A percentile compares a stretch with the other conserved stretches of the same genome.
Evolutionary conservation across 1,284 basidiomycete genomes (phyloP).

Genomic region (Malassezia sympodialis): DNA sequence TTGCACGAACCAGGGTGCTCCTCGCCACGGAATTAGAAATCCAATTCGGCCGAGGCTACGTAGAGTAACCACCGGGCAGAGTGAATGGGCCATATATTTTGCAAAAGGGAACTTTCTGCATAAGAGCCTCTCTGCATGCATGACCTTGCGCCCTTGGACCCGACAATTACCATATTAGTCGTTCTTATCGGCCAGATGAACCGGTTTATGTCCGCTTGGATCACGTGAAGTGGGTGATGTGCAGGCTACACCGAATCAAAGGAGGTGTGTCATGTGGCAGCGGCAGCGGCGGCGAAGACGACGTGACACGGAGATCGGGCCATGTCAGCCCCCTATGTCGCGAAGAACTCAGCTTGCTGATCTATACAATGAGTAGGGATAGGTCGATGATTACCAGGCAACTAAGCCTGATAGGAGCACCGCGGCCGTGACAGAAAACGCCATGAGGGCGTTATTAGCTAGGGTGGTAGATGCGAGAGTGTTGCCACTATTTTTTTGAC

Average conservation of each 20-base stretch:
- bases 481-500: neutral
- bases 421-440: neutral
- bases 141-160: neutral
- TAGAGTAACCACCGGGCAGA: neutral
- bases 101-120: neutral
- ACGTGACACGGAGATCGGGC: neutral
- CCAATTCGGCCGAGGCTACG: neutral
- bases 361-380: neutral
- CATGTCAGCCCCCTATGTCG: neutral
- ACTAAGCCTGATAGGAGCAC: neutral
- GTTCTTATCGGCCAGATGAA: neutral
- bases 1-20: neutral
- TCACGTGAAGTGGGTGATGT: neutral
- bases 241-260: neutral
- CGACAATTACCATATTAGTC: neutral
- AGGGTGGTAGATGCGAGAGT: neutral
- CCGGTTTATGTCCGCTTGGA: neutral
- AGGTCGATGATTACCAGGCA: neutral
- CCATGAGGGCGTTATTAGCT: neutral
- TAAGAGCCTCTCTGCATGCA: neutral
- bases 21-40: slow-evolving; percentile 1
- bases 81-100: neutral
- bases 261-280: neutral
- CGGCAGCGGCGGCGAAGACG: neutral
- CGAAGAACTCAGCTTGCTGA: neutral